These are phyloP conservation scores for Cardamine resedifolia DNA, from an alignment of 345 rosid species.

Conservation along the genomic window DNA sequence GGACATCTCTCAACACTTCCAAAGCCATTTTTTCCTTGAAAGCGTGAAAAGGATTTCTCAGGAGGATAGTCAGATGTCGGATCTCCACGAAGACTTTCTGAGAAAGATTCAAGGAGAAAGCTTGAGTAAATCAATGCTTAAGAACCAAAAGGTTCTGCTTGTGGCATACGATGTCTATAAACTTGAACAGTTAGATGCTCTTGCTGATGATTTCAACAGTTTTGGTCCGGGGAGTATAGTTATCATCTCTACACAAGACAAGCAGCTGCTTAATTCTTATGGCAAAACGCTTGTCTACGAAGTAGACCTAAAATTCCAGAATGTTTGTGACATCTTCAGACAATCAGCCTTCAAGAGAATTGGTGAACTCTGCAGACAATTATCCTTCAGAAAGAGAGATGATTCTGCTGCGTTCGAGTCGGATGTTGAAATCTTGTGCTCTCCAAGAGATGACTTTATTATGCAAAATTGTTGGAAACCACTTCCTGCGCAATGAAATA, in stretches of 20 bases:
- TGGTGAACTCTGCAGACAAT: background rate
- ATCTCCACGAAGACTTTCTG: constrained; percentile 9
- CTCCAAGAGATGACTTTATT: too few species aligned
- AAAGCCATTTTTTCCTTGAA: constrained; percentile 27
- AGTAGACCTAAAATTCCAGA: constrained; percentile 9
- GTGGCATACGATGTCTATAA: constrained; percentile 18
- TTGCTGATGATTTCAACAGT: constrained; percentile 21
- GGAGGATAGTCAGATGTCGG: too few species aligned
- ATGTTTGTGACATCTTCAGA: constrained; percentile 25
- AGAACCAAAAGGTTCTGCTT: constrained; percentile 21
- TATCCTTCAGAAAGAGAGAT: background rate
- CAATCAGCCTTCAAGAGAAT: constrained; percentile 15
- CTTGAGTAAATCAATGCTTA: constrained; percentile 10
- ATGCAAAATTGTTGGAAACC: too few species aligned
- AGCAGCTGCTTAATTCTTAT: constrained; percentile 7
- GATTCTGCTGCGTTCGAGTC: constrained; percentile 4
- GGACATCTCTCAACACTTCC: constrained; percentile 14
- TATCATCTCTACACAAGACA: constrained; percentile 35
- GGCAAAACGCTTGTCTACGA: constrained; percentile 24
- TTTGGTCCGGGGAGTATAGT: constrained; percentile 34
- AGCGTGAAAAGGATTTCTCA: constrained; percentile 23
- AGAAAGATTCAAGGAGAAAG: background rate
- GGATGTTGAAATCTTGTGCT: background rate
- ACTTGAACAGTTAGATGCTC: constrained; percentile 24
- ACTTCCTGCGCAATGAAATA: background rate